Base-by-base conservation (phyloP, 2,329 filamentous ascomycete genomes). In the Gnomoniopsis sp. region DNA sequence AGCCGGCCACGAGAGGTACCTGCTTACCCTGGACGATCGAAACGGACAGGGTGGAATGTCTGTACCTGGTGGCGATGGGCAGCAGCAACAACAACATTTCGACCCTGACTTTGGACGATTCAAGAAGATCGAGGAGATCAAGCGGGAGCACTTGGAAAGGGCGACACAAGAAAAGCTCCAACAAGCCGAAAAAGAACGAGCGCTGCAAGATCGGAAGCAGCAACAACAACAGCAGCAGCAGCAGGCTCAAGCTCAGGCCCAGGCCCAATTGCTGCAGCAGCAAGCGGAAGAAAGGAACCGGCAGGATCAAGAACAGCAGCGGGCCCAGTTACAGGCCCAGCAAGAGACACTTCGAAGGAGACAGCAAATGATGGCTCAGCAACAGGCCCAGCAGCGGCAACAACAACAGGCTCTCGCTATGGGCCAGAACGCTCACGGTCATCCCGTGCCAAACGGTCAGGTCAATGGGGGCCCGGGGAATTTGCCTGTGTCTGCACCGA, bases 11-110 rank as follows among this genome's bases (percentile, higher is more conserved):
- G 93, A 99, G 73, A 85, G 91, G 49, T 96, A 91, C 65, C 95
- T 99, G 91, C 87, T 98, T 53, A 88, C 91, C 22, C 86, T 93
- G 74, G 95, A 99, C 68, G 93, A 97, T 66, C 84, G 91, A 6
- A 81, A 92, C 60, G 82, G 86, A 14, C 82, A 85, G 60, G 80
- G 82, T 58, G 80, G 80, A 2, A 75, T 79, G 14, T 81, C 82
- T 36, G 83, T 86, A 56, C 74, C 84, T n/a, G 88, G 90, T 60
- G 85, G 83, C 21, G 92, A 96, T 69, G 88, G 86, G 10, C 86
- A 90, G 62, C 84, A 86, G 41, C 88, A 85, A 21, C 82, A 83
- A 6, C 81, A 86, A n/a, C 82, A 88, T 3, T 96, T 96, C 66
- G 91, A 96, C 70, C 87, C 89, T 38, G 85, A 88, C 30, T 97